A percentile compares a stretch with the other conserved stretches of the same genome.
These are phyloP conservation scores for Corylus avellana DNA, from an alignment of 306 rosid genomes.

Conservation along the genomic window DNA sequence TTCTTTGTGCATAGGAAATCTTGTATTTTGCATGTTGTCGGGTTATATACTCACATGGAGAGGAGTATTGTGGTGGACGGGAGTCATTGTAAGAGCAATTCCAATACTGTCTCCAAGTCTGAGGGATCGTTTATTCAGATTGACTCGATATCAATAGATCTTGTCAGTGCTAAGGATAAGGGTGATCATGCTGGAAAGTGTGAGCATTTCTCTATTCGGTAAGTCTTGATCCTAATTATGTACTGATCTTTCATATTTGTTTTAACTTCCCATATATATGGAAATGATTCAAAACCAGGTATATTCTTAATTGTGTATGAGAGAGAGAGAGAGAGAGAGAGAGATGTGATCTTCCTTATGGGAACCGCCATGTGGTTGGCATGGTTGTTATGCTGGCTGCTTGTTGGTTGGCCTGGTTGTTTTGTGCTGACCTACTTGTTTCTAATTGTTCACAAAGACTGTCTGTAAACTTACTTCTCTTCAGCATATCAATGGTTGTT, in stretches of 20 bases:
- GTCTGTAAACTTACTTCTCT: too few species aligned
- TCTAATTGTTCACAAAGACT: too few species aligned
- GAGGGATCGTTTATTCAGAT: conserved; percentile 68
- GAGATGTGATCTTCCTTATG: not conserved
- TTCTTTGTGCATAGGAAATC: conserved; percentile 31
- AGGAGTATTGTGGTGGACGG: conserved; percentile 34
- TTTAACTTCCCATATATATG: not conserved
- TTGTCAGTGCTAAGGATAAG: conserved; percentile 49
- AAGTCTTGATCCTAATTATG: conserved; percentile 32
- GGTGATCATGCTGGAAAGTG: conserved; percentile 53
- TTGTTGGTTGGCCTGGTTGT: not conserved
- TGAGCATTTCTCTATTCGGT: conserved; percentile 94
- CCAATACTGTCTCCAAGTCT: conserved; percentile 42
- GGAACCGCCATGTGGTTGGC: not conserved
- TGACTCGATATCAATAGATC: conserved; percentile 85
- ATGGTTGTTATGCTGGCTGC: not conserved
- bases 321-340: not conserved
- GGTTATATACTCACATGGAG: conserved; percentile 39
- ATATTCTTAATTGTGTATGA: not conserved
- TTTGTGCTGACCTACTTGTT: too few species aligned
- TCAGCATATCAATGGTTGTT: too few species aligned
- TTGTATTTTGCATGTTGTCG: conserved; percentile 22
- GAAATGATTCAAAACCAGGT: not conserved
- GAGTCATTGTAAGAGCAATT: conserved; percentile 34
- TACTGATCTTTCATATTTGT: conserved; percentile 18